Percentiles rank a stretch among this genome's conserved stretches.
phyloP scores from a whole-genome alignment of 805 yeast genomes.

The Starmerella kuoi region DNA sequence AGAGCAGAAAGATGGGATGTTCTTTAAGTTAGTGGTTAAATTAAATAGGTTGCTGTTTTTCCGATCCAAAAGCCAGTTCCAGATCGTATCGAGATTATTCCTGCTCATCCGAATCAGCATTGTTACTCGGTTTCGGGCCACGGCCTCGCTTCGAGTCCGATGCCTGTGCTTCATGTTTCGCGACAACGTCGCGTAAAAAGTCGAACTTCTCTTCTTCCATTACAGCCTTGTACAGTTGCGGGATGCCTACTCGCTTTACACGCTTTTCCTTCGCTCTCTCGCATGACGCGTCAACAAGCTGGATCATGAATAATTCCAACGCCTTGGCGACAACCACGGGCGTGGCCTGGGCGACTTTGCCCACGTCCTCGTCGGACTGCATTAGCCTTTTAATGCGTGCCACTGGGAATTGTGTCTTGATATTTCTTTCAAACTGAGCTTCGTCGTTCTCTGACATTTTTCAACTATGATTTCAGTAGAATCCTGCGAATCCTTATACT shows the following conservation, averaged over 20 bases:
- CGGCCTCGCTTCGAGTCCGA: conserved; percentile 18
- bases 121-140: not conserved
- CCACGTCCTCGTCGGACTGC: conserved; percentile 98
- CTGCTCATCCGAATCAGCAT: too few species aligned
- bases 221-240: conserved; percentile 74
- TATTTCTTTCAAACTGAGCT: conserved; percentile 24
- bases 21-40: too few species aligned
- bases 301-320: conserved; percentile 78
- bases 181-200: conserved; percentile 67
- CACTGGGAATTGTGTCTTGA: conserved; percentile 35
- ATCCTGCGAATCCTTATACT: too few species aligned
- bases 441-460: conserved; percentile 12
- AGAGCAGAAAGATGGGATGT: too few species aligned
- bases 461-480: too few species aligned
- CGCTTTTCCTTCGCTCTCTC: conserved; percentile 64
- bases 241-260: conserved; percentile 67
- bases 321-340: conserved; percentile 98
- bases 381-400: conserved; percentile 91
- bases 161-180: conserved; percentile 39
- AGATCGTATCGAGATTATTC: too few species aligned
- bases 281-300: conserved; percentile 73
- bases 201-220: conserved; percentile 83
- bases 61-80: too few species aligned
- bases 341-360: conserved; percentile 96
- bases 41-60: too few species aligned